Conservation (phyloP, 352 stramenopile genomes). For the Phytophthora nicotianae region DNA sequence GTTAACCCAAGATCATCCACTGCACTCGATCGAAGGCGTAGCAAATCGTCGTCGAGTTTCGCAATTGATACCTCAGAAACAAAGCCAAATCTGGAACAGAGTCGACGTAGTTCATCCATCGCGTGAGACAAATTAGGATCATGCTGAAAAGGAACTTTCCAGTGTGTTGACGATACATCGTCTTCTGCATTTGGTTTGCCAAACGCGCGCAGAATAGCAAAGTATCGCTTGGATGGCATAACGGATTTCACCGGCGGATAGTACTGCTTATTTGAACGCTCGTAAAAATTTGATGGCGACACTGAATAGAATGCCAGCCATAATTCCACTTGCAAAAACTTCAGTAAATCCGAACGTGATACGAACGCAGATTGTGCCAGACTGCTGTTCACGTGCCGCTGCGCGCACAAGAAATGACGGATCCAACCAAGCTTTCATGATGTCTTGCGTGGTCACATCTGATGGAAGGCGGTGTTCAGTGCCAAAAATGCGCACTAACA, state of each 20-base stretch:
- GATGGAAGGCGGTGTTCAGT: not conserved
- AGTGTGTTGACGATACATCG: not conserved
- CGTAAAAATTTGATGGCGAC: not conserved
- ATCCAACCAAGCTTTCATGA: not conserved
- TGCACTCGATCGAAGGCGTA: not conserved
- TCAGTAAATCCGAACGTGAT: not conserved
- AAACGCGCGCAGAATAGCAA: not conserved
- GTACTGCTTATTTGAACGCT: not conserved
- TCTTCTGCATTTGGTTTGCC: not conserved
- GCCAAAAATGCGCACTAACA: not conserved
- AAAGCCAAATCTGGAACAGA: not conserved
- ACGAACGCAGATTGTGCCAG: not conserved
- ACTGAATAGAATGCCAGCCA: not conserved
- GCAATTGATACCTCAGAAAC: not conserved
- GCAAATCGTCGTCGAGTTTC: not conserved
- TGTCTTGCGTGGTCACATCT: not conserved
- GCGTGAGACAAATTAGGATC: not conserved
- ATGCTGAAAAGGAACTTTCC: not conserved
- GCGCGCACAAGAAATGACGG: not conserved
- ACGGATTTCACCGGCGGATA: not conserved
- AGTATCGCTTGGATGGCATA: not conserved
- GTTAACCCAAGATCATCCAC: not conserved
- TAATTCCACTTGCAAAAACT: not conserved
- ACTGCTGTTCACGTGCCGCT: not conserved
- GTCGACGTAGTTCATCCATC: not conserved